Percentiles rank a stretch among this genome's conserved stretches.
Evolutionary conservation across 164 flowering plant species (phyloP).

Genomic region (Aristolochia californica): DNA sequence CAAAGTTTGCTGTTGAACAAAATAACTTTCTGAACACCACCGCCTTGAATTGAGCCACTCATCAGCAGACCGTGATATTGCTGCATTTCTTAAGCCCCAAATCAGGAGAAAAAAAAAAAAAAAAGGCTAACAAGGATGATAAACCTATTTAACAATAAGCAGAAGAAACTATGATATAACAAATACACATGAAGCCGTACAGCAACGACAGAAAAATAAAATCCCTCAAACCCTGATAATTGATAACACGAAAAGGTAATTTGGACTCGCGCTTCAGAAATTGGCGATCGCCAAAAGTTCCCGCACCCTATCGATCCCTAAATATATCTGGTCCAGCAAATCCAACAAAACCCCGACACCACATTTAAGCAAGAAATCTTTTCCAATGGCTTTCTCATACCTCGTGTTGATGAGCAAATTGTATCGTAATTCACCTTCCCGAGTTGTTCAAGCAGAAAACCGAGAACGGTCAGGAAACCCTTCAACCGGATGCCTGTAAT

Average conservation of each 20-base stretch:
- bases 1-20: constrained; percentile 30
- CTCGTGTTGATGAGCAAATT: too few relatives aligned
- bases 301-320: not conserved
- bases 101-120: not conserved
- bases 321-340: not conserved
- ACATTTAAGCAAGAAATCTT: not conserved
- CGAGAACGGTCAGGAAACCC: too few relatives aligned
- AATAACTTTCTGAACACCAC: constrained; percentile 31
- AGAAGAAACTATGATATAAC: not conserved
- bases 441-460: too few relatives aligned
- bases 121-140: too few relatives aligned
- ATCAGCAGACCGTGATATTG: constrained; percentile 4
- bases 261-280: not conserved
- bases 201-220: not conserved
- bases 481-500: too few relatives aligned
- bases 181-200: not conserved
- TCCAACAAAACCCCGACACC: not conserved
- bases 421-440: too few relatives aligned
- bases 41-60: constrained; percentile 13
- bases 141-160: not conserved
- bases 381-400: too few relatives aligned
- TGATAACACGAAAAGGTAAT: too few relatives aligned
- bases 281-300: not conserved
- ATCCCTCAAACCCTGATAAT: too few relatives aligned
- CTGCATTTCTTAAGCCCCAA: constrained; percentile 18